Percentiles rank a stretch among this genome's conserved stretches.
phyloP scores from a whole-genome alignment of 306 rosid species.

The Vigna unguiculata region DNA sequence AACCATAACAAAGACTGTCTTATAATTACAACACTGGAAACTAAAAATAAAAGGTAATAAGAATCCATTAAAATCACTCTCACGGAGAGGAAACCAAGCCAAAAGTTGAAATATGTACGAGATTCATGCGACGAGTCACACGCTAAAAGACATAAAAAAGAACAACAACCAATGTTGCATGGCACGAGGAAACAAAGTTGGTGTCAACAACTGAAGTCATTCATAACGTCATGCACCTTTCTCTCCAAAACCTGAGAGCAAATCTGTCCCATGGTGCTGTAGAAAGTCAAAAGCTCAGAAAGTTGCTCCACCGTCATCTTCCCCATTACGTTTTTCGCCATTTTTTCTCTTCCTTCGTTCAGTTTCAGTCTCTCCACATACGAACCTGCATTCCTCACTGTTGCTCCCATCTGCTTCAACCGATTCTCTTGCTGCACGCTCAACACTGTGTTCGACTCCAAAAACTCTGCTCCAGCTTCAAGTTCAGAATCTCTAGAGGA shows the following conservation, averaged over 20 bases:
- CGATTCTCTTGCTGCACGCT: slow-evolving; percentile 77
- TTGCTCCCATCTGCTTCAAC: slow-evolving; percentile 94
- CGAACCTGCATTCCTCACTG: slow-evolving; percentile 81
- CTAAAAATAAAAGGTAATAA: neutral
- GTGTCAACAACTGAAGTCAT: slow-evolving; percentile 37
- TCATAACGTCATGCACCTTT: slow-evolving; percentile 55
- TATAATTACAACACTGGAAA: too few relatives aligned
- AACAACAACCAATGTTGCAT: neutral
- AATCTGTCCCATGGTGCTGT: slow-evolving; percentile 76
- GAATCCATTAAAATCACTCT: neutral
- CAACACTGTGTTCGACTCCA: slow-evolving; percentile 80
- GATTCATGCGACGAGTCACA: slow-evolving; percentile 51
- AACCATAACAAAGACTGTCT: neutral
- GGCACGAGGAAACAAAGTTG: neutral
- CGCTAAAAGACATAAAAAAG: neutral
- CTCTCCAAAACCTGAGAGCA: slow-evolving; percentile 72
- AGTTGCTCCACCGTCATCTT: slow-evolving; percentile 82
- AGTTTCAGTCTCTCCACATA: slow-evolving; percentile 63
- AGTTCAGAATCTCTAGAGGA: slow-evolving; percentile 65
- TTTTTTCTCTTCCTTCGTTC: slow-evolving; percentile 67
- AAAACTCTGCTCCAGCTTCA: slow-evolving; percentile 74
- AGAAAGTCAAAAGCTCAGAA: slow-evolving; percentile 82
- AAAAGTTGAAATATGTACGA: neutral
- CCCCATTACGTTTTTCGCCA: slow-evolving; percentile 70
- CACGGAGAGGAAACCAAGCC: too few relatives aligned